Base-by-base conservation (phyloP, 306 rosid species). In the Cotoneaster glaucophyllus region DNA sequence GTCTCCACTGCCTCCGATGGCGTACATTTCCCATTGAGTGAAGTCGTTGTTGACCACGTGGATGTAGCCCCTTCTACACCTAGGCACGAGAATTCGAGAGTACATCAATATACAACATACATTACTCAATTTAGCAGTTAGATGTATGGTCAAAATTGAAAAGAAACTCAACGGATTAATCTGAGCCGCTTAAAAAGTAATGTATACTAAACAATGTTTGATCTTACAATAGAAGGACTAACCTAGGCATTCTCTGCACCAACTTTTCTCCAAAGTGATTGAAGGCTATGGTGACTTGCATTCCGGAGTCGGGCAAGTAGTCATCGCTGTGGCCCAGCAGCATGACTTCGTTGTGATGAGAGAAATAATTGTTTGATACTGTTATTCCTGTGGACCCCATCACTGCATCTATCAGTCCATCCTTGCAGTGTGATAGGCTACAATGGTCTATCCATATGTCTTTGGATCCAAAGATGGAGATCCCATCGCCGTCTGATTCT, bases 361-460 rank as follows among this genome's bases (percentile, higher is more conserved):
- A 88, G 74, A 93, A 93, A 76, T 77, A 81, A 75, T 86, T 93
- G 91, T 93, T 93, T 0, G 98, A 93, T 21, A 93, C 80, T 1
- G 98, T 93, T 70, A 93, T 85, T 0, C 84, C 98, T 0, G 97
- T 93, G n/a, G 97, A 91, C 3, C 98, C 97, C 98, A 93, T 90
- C 24, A 90, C 89, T 0, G 90, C 97, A 41, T 93, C 98, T 6
- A 93, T 84, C 22, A 93, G 64, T 0, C 98, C 98, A 70, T 93
- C 98, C 64, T 83, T 87, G 86, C 98, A 93, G n/a, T 83, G 97
- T 0, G 98, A 92, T 2, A 93, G 80, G 2, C 88, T 81, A 75
- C 98, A 93, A 26, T 93, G 98, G 68, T 93, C 98, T 3, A 93
- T 87, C 97, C 98, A 93, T 71, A 93, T 81, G 74, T 91, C 89